phyloP scores from a whole-genome alignment of 2,329 filamentous ascomycete genomes.

The Cordyceps farinosa region DNA sequence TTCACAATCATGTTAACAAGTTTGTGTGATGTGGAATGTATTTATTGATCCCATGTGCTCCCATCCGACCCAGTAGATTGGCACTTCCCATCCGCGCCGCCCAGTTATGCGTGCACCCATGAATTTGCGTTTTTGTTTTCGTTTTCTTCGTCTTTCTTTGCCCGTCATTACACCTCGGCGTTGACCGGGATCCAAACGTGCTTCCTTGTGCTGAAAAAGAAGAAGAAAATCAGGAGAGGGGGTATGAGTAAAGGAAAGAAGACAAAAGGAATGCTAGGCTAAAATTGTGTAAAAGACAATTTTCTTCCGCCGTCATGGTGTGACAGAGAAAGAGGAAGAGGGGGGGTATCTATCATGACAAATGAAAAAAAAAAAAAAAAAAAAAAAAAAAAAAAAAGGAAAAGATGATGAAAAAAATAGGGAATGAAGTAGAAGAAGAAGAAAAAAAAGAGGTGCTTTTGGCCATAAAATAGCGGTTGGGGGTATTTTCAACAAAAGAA shows the following conservation, averaged over 20 bases:
- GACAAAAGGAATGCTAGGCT: too few relatives aligned
- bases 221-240: not conserved
- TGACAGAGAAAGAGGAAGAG: not conserved
- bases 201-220: not conserved
- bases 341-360: not conserved
- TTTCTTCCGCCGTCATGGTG: not conserved
- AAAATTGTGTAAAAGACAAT: not conserved
- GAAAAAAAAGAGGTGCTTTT: not conserved
- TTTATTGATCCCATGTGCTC: too few relatives aligned
- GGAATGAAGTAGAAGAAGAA: not conserved
- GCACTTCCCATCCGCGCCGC: not conserved
- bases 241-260: not conserved
- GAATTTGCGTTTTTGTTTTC: not conserved
- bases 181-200: too few relatives aligned
- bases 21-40: too few relatives aligned
- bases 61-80: not conserved
- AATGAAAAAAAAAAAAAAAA: not conserved
- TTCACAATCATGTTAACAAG: too few relatives aligned
- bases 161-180: not conserved
- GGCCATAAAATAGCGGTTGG: too few relatives aligned
- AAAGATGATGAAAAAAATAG: not conserved
- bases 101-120: not conserved
- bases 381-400: not conserved
- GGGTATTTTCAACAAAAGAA: not conserved
- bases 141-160: too few relatives aligned